Percentiles rank a stretch among this genome's conserved stretches.
Evolutionary conservation across 192 early-diverging fungal genomes (phyloP).

Genomic region (Coemansia sp.): DNA sequence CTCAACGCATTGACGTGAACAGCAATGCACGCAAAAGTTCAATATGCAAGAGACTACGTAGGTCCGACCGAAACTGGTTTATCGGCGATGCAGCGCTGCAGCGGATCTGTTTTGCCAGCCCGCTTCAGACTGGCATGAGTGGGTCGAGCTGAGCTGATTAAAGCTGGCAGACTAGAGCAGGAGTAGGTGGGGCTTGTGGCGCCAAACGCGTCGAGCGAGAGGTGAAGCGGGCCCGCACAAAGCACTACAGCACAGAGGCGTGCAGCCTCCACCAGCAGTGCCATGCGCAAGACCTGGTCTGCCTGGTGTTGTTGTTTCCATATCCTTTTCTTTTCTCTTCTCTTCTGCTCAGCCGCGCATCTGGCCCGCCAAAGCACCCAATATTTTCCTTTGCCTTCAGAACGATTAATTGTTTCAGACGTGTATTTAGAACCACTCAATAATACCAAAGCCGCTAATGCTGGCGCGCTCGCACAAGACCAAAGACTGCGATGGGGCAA

Average conservation of each 20-base stretch:
- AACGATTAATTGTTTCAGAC: background rate
- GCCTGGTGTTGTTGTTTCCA: background rate
- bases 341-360: background rate
- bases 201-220: background rate
- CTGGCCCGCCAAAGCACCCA: background rate
- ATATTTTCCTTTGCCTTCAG: background rate
- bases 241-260: background rate
- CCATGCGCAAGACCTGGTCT: conserved; percentile 1
- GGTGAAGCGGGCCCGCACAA: conserved; percentile 1
- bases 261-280: background rate
- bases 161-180: background rate
- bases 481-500: conserved; percentile 14
- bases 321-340: conserved; percentile 6
- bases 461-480: conserved; percentile 18
- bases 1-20: background rate
- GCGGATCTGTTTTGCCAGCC: background rate
- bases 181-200: conserved; percentile 16
- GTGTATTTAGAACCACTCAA: background rate
- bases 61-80: background rate
- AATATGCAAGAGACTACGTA: background rate
- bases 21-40: background rate
- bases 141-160: background rate
- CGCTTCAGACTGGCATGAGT: background rate
- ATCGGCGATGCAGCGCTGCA: background rate
- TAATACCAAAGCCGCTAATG: conserved; percentile 6